phyloP scores from a whole-genome alignment of 371 early-diverging fungal species.

The Dentiscutata heterogama region DNA sequence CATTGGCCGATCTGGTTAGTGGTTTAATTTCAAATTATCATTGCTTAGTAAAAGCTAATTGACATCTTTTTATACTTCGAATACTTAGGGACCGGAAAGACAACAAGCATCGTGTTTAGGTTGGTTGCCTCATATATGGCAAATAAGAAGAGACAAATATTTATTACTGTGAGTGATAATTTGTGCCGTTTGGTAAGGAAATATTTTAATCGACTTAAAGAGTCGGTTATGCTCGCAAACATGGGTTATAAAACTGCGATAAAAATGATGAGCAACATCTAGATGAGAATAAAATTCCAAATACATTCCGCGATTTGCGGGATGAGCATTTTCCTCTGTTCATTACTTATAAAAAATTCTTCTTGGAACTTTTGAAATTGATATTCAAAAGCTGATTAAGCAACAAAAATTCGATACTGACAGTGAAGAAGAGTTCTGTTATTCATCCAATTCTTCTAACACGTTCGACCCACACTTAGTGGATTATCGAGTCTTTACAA shows the following conservation, averaged over 20 bases:
- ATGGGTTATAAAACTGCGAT: neutral
- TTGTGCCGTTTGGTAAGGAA: neutral
- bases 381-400: neutral
- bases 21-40: neutral
- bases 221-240: neutral
- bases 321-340: constrained; percentile 40
- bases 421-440: neutral
- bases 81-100: constrained; percentile 27
- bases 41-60: neutral
- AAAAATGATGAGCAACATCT: neutral
- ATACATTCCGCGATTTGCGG: constrained; percentile 14
- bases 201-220: constrained; percentile 26
- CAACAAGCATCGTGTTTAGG: constrained; percentile 34
- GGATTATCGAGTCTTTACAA: constrained; percentile 7
- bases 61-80: neutral
- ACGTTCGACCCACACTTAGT: constrained; percentile 1
- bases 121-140: constrained; percentile 29
- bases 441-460: neutral
- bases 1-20: constrained; percentile 41
- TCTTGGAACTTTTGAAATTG: constrained; percentile 34
- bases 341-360: constrained; percentile 39
- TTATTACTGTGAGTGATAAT: constrained; percentile 34
- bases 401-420: constrained; percentile 17
- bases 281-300: constrained; percentile 2
- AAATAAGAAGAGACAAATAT: constrained; percentile 41